These are phyloP conservation scores for Gynandropsis gynandra DNA, from an alignment of 345 rosid genomes.

Conservation along the genomic window DNA sequence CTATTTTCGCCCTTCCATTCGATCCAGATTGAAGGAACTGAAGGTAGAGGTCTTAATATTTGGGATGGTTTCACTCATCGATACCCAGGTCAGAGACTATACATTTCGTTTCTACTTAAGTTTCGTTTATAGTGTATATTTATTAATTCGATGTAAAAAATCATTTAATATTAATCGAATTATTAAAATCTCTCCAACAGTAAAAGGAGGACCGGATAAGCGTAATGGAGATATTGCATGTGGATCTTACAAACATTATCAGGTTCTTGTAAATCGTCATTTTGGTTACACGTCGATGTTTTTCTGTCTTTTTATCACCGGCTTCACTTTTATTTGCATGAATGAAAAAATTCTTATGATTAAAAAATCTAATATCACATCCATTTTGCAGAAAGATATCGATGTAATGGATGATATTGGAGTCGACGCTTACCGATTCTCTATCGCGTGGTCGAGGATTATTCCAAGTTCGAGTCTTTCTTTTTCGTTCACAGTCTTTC, in stretches of 20 bases:
- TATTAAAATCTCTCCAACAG: constrained; percentile 23
- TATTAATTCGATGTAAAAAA: too few species aligned
- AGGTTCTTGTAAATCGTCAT: too few species aligned
- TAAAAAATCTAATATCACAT: background rate
- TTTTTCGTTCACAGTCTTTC: background rate
- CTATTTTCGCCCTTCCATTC: background rate
- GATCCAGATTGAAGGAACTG: constrained; percentile 39
- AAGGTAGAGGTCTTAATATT: constrained; percentile 28
- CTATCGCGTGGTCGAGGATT: constrained; percentile 40
- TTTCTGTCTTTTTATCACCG: too few species aligned
- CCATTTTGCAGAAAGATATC: constrained; percentile 17
- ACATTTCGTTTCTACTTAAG: background rate
- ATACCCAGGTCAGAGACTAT: constrained; percentile 30
- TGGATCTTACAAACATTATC: constrained; percentile 10
- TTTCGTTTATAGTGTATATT: background rate
- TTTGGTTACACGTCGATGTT: too few species aligned
- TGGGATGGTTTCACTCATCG: constrained; percentile 44
- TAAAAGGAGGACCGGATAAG: constrained; percentile 31
- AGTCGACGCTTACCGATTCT: constrained; percentile 28
- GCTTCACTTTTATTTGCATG: too few species aligned
- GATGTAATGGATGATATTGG: constrained; percentile 8
- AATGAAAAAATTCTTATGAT: too few species aligned
- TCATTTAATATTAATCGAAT: background rate
- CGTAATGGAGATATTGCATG: constrained; percentile 34
- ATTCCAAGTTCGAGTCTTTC: constrained; percentile 27